Conservation (phyloP, 345 rosid genomes). For the Syzygium oleosum region DNA sequence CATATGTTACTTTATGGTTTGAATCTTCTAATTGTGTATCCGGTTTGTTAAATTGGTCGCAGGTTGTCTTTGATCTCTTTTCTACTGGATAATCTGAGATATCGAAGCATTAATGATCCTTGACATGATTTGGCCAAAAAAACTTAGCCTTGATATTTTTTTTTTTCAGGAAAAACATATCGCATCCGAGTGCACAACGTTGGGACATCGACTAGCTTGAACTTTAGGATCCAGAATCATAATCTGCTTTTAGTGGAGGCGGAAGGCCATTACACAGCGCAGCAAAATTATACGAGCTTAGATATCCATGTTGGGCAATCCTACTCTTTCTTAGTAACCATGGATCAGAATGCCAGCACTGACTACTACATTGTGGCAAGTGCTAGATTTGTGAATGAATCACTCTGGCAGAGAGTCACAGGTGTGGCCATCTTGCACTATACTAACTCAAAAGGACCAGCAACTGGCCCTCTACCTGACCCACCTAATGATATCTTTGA, state of each 20-base stretch:
- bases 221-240: conserved; percentile 93
- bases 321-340: conserved; percentile 77
- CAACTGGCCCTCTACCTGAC: conserved; percentile 68
- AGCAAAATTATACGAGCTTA: conserved; percentile 65
- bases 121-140: neutral
- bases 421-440: conserved; percentile 94
- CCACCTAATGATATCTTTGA: conserved; percentile 58
- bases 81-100: neutral
- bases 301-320: conserved; percentile 95
- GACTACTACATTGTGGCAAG: conserved; percentile 94
- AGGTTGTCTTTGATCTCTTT: neutral
- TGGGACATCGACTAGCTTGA: conserved; percentile 85
- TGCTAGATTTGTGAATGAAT: conserved; percentile 85
- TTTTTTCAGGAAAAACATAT: conserved; percentile 74
- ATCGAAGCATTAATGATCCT: neutral
- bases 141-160: neutral
- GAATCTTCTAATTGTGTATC: neutral
- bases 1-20: neutral
- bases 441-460: conserved; percentile 83
- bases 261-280: conserved; percentile 65
- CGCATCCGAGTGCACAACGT: conserved; percentile 81
- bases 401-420: conserved; percentile 84
- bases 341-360: conserved; percentile 76
- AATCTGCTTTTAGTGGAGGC: conserved; percentile 77
- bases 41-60: neutral